A percentile compares a stretch with the other conserved stretches of the same genome.
These are phyloP conservation scores for Colletotrichum sp. DNA, from an alignment of 2,329 filamentous ascomycete genomes.

Conservation along the genomic window DNA sequence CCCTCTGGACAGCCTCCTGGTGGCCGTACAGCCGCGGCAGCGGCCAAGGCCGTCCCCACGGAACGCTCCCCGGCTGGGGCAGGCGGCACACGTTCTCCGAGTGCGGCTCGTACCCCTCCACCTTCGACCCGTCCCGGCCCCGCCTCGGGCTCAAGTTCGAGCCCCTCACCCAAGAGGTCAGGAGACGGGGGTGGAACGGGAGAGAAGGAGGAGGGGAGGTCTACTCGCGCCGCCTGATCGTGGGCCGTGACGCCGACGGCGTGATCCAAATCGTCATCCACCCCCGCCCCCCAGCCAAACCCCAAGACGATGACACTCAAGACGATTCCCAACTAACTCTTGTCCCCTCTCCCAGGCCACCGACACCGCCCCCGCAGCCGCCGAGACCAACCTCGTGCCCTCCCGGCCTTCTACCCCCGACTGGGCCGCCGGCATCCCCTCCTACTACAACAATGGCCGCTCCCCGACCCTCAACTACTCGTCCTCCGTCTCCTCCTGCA, in stretches of 20 bases:
- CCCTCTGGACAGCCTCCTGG: neutral
- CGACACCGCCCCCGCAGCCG: neutral
- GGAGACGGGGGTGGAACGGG: neutral
- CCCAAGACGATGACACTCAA: neutral
- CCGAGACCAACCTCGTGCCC: neutral
- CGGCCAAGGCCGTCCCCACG: neutral
- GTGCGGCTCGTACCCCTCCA: neutral
- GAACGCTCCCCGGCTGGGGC: neutral
- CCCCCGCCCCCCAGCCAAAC: neutral
- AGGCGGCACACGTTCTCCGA: neutral
- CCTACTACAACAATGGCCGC: neutral
- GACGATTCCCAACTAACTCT: neutral
- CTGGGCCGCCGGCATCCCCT: conserved; percentile 1
- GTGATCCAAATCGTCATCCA: neutral
- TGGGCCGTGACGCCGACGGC: neutral
- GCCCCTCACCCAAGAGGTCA: neutral
- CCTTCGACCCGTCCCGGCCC: neutral
- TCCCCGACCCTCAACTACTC: neutral
- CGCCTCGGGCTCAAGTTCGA: neutral
- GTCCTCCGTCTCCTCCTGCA: neutral
- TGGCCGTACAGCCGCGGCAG: neutral
- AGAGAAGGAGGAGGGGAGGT: neutral
- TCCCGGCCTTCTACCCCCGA: neutral
- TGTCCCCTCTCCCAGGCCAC: neutral
- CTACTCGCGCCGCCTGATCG: neutral